A percentile compares a stretch with the other conserved stretches of the same genome.
Conservation (phyloP, 1,139 yeast species). For the Magnusiomyces magnusii region DNA sequence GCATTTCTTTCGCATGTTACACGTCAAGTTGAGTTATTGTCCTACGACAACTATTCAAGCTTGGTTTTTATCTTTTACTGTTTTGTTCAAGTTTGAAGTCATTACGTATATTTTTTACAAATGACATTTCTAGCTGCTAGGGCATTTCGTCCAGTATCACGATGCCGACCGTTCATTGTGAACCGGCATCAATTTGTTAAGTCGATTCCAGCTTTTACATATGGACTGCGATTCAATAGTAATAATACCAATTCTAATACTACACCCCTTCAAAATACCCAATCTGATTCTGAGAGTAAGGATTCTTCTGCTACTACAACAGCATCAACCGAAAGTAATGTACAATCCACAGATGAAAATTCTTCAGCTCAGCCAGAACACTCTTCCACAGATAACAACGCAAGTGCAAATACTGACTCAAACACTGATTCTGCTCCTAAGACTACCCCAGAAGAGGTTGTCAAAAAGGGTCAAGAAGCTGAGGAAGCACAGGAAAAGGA, state of each 20-base stretch:
- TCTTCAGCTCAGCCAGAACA: not conserved
- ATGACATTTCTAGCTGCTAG: not conserved
- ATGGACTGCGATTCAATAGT: not conserved
- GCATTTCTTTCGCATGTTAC: too few species aligned
- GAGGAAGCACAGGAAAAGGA: constrained; percentile 35
- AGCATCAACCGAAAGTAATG: not conserved
- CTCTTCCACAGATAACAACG: not conserved
- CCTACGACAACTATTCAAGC: too few species aligned
- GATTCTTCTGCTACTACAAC: not conserved
- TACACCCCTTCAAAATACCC: too few species aligned
- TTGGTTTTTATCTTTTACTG: too few species aligned
- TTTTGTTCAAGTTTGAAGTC: not conserved
- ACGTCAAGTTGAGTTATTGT: too few species aligned
- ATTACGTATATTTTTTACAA: not conserved
- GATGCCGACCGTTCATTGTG: not conserved
- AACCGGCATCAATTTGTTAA: not conserved
- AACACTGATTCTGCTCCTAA: not conserved
- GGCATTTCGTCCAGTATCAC: not conserved
- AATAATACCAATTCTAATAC: not conserved
- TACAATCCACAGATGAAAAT: not conserved
- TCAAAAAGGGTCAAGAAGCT: constrained; percentile 12
- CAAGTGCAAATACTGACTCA: not conserved
- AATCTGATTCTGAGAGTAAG: not conserved
- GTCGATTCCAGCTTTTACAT: not conserved
- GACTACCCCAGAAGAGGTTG: constrained; percentile 9